These are phyloP conservation scores for Bolboschoenoplectus hybrid DNA, from an alignment of 202 grass and related monocot genomes.

Conservation along the genomic window DNA sequence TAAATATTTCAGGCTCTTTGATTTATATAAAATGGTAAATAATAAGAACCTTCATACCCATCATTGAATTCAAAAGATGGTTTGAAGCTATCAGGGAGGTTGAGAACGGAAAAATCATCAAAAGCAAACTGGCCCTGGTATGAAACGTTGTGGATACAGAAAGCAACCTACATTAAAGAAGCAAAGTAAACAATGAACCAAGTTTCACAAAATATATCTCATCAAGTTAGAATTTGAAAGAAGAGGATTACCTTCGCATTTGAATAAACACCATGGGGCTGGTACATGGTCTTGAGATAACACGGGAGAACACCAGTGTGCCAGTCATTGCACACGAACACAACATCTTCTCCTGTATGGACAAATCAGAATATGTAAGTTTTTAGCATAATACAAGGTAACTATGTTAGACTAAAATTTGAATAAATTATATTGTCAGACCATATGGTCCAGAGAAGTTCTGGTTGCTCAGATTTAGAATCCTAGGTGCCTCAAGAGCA, in stretches of 20 bases:
- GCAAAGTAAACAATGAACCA: constrained; percentile 12
- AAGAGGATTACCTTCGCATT: constrained; percentile 62
- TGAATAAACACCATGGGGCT: constrained; percentile 61
- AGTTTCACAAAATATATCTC: background rate
- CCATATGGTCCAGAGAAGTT: constrained; percentile 86
- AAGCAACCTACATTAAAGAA: constrained; percentile 73
- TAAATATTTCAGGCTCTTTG: background rate
- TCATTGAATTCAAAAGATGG: constrained; percentile 83
- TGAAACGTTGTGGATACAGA: constrained; percentile 90
- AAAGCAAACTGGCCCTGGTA: constrained; percentile 83
- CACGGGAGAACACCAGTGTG: constrained; percentile 72
- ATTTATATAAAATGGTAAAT: background rate
- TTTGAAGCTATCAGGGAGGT: constrained; percentile 71
- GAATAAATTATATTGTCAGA: constrained; percentile 39
- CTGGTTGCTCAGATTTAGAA: constrained; percentile 75
- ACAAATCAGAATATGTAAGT: constrained; percentile 30
- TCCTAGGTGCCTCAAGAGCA: constrained; percentile 84
- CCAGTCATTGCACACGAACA: constrained; percentile 85
- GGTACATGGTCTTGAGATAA: constrained; percentile 74
- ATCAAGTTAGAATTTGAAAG: background rate
- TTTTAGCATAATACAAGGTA: constrained; percentile 18
- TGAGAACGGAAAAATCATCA: constrained; percentile 69
- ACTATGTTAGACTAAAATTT: constrained; percentile 19
- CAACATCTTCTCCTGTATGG: constrained; percentile 68
- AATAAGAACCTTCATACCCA: constrained; percentile 53